Evolutionary conservation across 192 early-diverging fungal species (phyloP).

Genomic region (Linnemannia schmuckeri): DNA sequence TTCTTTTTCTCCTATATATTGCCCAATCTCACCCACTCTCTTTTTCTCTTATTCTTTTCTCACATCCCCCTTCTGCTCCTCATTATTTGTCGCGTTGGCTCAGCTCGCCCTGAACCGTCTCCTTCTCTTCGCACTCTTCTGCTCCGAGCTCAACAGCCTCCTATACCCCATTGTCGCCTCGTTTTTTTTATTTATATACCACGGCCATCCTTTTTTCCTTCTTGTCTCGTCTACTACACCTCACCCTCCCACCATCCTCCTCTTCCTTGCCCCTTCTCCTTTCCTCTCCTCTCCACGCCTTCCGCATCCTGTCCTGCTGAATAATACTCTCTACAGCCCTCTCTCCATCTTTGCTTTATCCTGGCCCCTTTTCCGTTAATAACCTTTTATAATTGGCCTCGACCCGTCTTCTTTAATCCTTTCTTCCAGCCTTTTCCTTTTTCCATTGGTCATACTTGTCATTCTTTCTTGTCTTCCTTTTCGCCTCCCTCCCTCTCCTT

Average conservation of each 20-base stretch:
- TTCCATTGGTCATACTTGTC: neutral
- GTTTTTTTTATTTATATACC: constrained; percentile 9
- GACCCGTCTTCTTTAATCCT: neutral
- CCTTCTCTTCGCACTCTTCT: neutral
- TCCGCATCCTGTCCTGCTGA: neutral
- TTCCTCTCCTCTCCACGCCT: neutral
- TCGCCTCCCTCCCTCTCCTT: neutral
- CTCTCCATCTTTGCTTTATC: neutral
- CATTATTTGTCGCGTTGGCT: constrained; percentile 4
- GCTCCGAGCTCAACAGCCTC: neutral
- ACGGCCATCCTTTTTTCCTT: neutral
- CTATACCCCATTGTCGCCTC: constrained; percentile 7
- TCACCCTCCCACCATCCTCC: neutral
- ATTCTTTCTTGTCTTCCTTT: neutral
- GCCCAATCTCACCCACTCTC: neutral
- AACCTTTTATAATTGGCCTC: neutral
- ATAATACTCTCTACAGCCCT: neutral
- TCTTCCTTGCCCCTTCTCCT: neutral
- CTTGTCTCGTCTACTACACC: neutral
- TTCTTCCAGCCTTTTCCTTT: neutral
- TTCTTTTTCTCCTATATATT: neutral
- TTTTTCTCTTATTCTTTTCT: neutral
- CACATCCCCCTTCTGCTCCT: neutral
- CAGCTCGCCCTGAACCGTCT: neutral
- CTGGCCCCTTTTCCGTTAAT: constrained; percentile 4